phyloP scores from a whole-genome alignment of 768 basidiomycete genomes.

The Ramaria rubella region DNA sequence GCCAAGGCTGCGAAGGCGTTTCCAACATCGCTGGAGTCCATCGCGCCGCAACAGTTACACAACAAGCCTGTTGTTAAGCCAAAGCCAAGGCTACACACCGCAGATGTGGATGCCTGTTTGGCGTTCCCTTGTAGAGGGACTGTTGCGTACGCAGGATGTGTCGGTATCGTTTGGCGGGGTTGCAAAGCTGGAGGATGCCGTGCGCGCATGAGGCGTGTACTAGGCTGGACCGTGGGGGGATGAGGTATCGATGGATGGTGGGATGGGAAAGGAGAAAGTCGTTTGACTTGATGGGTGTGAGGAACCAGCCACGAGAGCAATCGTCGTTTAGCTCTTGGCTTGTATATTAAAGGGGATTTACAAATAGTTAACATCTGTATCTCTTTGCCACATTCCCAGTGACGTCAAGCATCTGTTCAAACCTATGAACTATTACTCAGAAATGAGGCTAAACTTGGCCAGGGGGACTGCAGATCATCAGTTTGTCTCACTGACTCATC shows the following conservation, averaged over 20 bases:
- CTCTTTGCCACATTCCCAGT: too few species aligned
- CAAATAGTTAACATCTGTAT: too few species aligned
- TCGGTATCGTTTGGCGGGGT: slow-evolving; percentile 39
- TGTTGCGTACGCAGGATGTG: slow-evolving; percentile 63
- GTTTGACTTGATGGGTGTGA: too few species aligned
- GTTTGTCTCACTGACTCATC: too few species aligned
- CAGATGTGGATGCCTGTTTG: slow-evolving; percentile 33
- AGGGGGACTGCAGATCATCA: too few species aligned
- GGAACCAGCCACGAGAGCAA: too few species aligned
- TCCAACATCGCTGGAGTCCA: slow-evolving; percentile 12
- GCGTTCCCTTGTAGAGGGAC: slow-evolving; percentile 54
- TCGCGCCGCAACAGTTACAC: not conserved
- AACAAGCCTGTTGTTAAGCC: not conserved
- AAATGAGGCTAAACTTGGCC: too few species aligned
- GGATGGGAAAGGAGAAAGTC: slow-evolving; percentile 37
- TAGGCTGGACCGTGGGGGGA: slow-evolving; percentile 88
- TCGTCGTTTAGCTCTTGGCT: too few species aligned
- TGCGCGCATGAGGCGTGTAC: slow-evolving; percentile 80
- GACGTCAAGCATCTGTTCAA: too few species aligned
- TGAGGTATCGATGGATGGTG: slow-evolving; percentile 39
- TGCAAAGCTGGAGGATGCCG: slow-evolving; percentile 33
- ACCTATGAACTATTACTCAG: too few species aligned
- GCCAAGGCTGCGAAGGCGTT: slow-evolving; percentile 2
- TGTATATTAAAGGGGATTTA: too few species aligned
- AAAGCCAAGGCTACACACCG: not conserved